These are phyloP conservation scores for Pichia sp. DNA, from an alignment of 1,139 yeast genomes.

Conservation along the genomic window DNA sequence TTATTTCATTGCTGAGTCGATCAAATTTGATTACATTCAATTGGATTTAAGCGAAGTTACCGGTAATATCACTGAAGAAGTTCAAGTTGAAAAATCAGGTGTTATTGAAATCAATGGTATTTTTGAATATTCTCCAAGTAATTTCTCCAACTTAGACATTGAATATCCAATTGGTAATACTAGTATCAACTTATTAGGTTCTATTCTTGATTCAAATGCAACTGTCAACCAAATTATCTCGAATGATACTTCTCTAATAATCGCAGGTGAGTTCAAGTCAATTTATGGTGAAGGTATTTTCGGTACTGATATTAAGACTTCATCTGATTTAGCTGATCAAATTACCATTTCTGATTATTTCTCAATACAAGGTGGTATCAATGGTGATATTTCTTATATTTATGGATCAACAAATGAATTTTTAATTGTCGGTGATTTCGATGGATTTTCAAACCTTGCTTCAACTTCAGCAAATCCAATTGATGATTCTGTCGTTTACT, in stretches of 20 bases:
- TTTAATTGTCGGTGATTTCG: slow-evolving; percentile 40
- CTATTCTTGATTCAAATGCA: slow-evolving; percentile 43
- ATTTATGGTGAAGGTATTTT: slow-evolving; percentile 36
- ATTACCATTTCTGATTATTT: slow-evolving; percentile 17
- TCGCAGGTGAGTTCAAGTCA: slow-evolving; percentile 53
- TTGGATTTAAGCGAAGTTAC: slow-evolving; percentile 56
- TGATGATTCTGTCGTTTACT: slow-evolving; percentile 10
- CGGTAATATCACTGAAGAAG: slow-evolving; percentile 16
- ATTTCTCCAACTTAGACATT: slow-evolving; percentile 47
- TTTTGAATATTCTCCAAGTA: slow-evolving; percentile 75
- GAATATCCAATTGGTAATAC: slow-evolving; percentile 55
- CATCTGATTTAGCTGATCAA: slow-evolving; percentile 14
- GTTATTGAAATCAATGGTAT: slow-evolving; percentile 56
- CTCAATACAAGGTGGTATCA: slow-evolving; percentile 38
- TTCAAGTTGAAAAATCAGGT: slow-evolving; percentile 4
- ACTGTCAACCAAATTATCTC: slow-evolving; percentile 37
- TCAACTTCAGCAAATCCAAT: background rate
- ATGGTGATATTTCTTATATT: slow-evolving; percentile 34
- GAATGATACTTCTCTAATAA: slow-evolving; percentile 34
- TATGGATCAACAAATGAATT: slow-evolving; percentile 29
- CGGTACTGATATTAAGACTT: slow-evolving; percentile 25
- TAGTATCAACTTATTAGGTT: slow-evolving; percentile 62
- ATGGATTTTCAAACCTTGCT: slow-evolving; percentile 26
- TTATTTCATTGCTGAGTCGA: slow-evolving; percentile 69
- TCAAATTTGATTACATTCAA: slow-evolving; percentile 63